Evolutionary conservation across 169 alveolate species (phyloP), one percentile per base, ranked within the genome.

Genomic region (Cryptosporidium ubiquitum): DNA sequence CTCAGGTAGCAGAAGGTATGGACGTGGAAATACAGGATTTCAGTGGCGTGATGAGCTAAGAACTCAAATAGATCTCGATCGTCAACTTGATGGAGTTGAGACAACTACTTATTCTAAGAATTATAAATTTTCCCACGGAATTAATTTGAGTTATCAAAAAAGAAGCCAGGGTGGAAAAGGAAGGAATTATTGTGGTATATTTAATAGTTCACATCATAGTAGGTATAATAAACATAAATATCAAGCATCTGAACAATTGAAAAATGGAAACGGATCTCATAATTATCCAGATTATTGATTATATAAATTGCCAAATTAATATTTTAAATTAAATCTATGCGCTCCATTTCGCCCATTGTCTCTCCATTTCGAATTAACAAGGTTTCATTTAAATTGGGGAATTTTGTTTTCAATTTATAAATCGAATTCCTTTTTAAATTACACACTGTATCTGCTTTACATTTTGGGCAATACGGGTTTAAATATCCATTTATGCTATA

Each of bases 1-100:
- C 40, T 91, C 91, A 29, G 92, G 91, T 5, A 89, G 71, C 70
- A 70, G 94, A 33, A 89, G 92, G 58, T 92, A 71, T 57, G 93
- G 94, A 20, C 74, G 94, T 64, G 94, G 94, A 49, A 20, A 31
- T 58, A 33, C 66, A 39, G 91, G 91, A 14, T 60, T 85, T 35
- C 91, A 85, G 60, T 85, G 91, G 91, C 70, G 86, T 20, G 91
- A 85, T 58, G 91, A 85, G 51, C 37, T 70, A 49, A 64, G 86
- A 51, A 69, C 6, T 49, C 55, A 70, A 23, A 20, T 33, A 47
- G 86, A 85, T 69, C 86, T 73, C 10, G 85, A 49, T 23, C 70
- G 86, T 9, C 26, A 61, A 23, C 69, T 61, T 18, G 64, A 79
- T 5, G 47, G 16, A 60, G 37, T 5, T 23, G 40, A 68, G 5